Evolutionary conservation across 2,329 filamentous ascomycete genomes (phyloP), one percentile per base, ranked within the genome.

Genomic region (Plenodomus tracheiphilus): DNA sequence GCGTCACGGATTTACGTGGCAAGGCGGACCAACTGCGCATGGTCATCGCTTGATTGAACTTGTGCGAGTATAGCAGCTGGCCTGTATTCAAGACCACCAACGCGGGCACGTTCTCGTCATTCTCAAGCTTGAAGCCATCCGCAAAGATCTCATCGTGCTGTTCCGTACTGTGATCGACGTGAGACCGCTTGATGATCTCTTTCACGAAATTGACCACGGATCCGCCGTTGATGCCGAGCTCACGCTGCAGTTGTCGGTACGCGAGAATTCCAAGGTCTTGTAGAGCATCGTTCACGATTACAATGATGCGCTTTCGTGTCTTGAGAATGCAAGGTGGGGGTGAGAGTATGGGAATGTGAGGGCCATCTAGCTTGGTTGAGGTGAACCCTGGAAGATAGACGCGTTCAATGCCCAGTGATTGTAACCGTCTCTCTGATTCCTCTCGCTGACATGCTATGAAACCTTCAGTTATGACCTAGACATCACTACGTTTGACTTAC

Each of bases 21-120:
- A 87, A 73, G 1, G 77, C 78, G 7, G 76, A 66, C 77, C 86
- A 88, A 2, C 79, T 80, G 0, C 67, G 65, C 1, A 79, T 68
- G 1, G 83, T 88, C 52, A 96, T 76, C 0, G 84, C 78, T 41
- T 81, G 79, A 43, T 79, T 73, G 1, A 79, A 79, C 43, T 82
- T 79, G 35, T 88, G 83, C 69, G 88, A 89, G 85, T 90, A 97
- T 61, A 86, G 77, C 16, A 89, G 75, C 72, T 95, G 85, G 4
- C 89, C 90, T 3, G 84, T 78, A 66, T 96, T 97, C 39, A 90
- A 83, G 20, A 96, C 75, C 21, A 97, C 74, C 47, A 97, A 74
- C 9, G 82, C 87, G 0, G 80, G 84, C 1, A 64, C 54, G 4
- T 68, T 43, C 5, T 51, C 51, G 8, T 51, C 36, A 13, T 64